Base-by-base conservation (phyloP, 2,329 filamentous ascomycete genomes). In the Sporothrix protearum region DNA sequence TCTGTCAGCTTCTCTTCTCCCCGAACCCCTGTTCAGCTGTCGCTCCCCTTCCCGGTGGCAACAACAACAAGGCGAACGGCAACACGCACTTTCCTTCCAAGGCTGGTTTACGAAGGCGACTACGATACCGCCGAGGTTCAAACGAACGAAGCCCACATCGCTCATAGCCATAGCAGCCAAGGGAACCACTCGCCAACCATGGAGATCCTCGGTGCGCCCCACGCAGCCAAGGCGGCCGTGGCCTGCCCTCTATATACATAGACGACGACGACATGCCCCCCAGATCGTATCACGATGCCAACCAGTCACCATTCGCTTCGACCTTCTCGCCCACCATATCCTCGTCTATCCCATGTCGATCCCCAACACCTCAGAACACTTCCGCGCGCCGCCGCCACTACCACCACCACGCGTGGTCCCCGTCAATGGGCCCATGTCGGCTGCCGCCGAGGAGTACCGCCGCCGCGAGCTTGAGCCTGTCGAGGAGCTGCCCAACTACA, bases 281-380 rank as follows among this genome's bases (percentile, higher is more conserved):
- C 22, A 53, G 71, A 2, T 55, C 70, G 14, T 76, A 71, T 36
- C 67, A 51, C 22, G 68, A 66, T 45, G 25, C 53, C 30, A 39
- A 51, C 28, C 73, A 72, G 36, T 51, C 73, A 7, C 64, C 69
- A 33, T 73, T 61, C 59, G 71, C 74, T 8, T 77, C 78, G n/a
- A 75, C 73, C 69, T 77, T 78, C 73, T 78, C 79, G 19, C 76
- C 78, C 10, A 74, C 77, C 47, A 57, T 76, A 25, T 72, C 78
- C 12, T 72, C 70, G 28, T 80, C 80, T 10, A 78, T 78, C 47
- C 80, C 2, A 80, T 81, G 79, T 77, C 79, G 30, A 81, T 82
- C 75, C 78, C 77, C 67, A 79, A 78, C 71, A 77, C 75, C 57
- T 76, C 77, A 66, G 75, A 75, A 12, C 76, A 77, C n/a, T 76